These are phyloP conservation scores for Solanum clarkiae DNA, from an alignment of 257 asterid species.

Conservation along the genomic window DNA sequence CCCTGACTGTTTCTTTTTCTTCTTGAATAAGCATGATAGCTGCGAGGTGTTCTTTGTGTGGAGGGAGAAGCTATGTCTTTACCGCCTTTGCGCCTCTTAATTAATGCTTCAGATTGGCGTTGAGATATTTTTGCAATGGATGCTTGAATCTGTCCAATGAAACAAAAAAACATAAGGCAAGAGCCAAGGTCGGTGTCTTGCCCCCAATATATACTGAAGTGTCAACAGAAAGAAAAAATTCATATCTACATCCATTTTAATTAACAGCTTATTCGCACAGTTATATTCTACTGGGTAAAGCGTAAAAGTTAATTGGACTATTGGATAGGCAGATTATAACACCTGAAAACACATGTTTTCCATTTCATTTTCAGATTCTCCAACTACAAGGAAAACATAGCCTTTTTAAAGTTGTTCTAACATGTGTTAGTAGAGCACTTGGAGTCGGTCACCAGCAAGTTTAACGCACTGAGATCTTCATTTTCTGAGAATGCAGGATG, in stretches of 20 bases:
- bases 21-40: constrained; percentile 10
- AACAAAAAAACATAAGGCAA: not conserved
- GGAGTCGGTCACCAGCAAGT: not conserved
- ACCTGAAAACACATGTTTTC: not conserved
- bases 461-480: not conserved
- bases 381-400: not conserved
- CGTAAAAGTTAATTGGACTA: not conserved
- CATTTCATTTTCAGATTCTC: not conserved
- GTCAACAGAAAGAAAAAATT: not conserved
- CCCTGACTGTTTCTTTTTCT: constrained; percentile 14
- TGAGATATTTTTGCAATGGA: constrained; percentile 22
- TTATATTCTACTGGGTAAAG: not conserved
- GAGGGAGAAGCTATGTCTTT: constrained; percentile 9
- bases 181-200: not conserved
- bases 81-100: constrained; percentile 16
- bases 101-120: constrained; percentile 30
- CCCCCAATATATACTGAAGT: not conserved
- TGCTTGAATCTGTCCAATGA: constrained; percentile 24
- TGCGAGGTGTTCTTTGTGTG: constrained; percentile 1
- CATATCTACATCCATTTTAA: not conserved
- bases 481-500: not conserved
- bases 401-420: not conserved
- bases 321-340: not conserved
- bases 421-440: not conserved
- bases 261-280: not conserved